Conservation (phyloP, 768 basidiomycete genomes). For the Krasilnikovozyma curviuscula region DNA sequence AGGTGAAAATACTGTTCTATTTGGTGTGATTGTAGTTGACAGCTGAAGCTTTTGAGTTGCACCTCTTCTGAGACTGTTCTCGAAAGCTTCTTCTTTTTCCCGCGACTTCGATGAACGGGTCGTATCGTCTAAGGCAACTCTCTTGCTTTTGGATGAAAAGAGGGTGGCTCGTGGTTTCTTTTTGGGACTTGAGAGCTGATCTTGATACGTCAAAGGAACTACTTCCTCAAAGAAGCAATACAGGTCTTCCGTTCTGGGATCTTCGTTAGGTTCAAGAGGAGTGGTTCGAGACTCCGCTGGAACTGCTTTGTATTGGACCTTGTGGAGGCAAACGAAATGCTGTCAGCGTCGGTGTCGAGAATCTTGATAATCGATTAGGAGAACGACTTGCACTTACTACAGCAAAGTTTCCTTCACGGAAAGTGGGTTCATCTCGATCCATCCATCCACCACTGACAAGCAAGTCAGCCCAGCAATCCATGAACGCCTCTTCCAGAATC, state of each 20-base stretch:
- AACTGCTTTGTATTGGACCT: constrained; percentile 71
- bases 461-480: constrained; percentile 44
- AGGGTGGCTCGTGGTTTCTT: constrained; percentile 1
- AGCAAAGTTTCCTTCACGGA: constrained; percentile 81
- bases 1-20: too few species aligned
- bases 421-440: constrained; percentile 59
- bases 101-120: too few species aligned
- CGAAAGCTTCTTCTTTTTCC: too few species aligned
- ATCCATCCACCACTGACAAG: constrained; percentile 45
- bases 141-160: constrained; percentile 7
- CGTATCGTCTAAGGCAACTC: too few species aligned
- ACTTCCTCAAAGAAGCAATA: constrained; percentile 83
- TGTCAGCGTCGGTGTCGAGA: not conserved
- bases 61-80: too few species aligned
- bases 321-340: not conserved
- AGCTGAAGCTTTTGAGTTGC: too few species aligned
- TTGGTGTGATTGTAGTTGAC: too few species aligned
- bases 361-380: not conserved
- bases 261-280: constrained; percentile 23
- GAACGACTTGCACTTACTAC: constrained; percentile 37
- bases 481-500: constrained; percentile 60
- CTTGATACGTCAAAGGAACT: constrained; percentile 10
- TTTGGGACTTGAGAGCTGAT: not conserved
- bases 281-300: constrained; percentile 9
- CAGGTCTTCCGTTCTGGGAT: constrained; percentile 52